These are phyloP conservation scores for Tetrahymena borealis DNA, from an alignment of 73 alveolate genomes.

Conservation along the genomic window DNA sequence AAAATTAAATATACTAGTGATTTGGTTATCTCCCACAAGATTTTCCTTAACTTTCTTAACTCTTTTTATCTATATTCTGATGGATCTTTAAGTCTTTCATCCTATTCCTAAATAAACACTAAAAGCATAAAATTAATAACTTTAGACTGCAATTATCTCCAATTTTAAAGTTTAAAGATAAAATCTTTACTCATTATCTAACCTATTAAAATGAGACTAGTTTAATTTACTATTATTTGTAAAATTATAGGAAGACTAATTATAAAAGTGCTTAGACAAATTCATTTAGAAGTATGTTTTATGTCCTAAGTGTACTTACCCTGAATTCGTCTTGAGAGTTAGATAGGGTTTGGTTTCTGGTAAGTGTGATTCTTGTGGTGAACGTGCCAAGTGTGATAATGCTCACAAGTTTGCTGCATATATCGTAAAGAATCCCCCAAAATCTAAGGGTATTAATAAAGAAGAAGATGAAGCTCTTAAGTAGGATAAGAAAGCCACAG, in stretches of 20 bases:
- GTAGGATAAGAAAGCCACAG: neutral
- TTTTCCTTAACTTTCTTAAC: no score
- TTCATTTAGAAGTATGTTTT: slow-evolving; percentile 75
- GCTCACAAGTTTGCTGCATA: slow-evolving; percentile 59
- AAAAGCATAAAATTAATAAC: no score
- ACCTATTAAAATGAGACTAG: no score
- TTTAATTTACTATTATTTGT: neutral
- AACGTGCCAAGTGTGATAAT: slow-evolving; percentile 55
- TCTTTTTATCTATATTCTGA: no score
- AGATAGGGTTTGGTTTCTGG: slow-evolving; percentile 49
- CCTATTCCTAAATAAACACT: no score
- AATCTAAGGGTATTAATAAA: slow-evolving; percentile 13
- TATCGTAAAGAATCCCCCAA: slow-evolving; percentile 55
- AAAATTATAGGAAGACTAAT: slow-evolving; percentile 44
- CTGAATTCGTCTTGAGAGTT: slow-evolving; percentile 62
- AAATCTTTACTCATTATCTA: no score
- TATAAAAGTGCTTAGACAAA: slow-evolving; percentile 56
- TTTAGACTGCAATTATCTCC: no score
- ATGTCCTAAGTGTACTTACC: slow-evolving; percentile 72
- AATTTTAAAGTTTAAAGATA: no score
- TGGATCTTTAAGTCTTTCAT: no score
- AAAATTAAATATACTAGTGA: neutral
- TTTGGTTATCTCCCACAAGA: neutral
- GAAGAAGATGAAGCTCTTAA: slow-evolving; percentile 45
- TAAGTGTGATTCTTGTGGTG: slow-evolving; percentile 78